Base-by-base conservation (phyloP, 1,139 yeast species). In the Geotrichum siamense region DNA sequence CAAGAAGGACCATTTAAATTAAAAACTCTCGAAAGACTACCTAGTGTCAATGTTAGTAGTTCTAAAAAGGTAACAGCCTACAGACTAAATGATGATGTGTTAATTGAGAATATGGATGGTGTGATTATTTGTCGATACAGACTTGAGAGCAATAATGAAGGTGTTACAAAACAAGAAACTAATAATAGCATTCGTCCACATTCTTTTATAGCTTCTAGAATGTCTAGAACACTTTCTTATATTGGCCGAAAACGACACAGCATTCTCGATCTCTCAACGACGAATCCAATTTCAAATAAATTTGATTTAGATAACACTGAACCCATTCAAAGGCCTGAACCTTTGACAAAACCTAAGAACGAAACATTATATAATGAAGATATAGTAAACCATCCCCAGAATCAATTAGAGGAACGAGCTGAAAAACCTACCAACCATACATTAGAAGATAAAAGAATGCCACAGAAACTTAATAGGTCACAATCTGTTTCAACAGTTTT, bases 31-130 rank as follows among this genome's bases (percentile, higher is more conserved):
- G 37, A 33, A 20, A 33, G 27, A 33, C 26, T 33, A 3, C 27
- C 37, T 10, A 33, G 37, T 22, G 17, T 22, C 5, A 19, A 20
- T 21, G 55, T 66, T 63, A 55, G 62, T 67, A 54, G 67, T 5
- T 27, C 31, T 10, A 26, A 33, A 16, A 33, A 33, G 16, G 37
- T 72, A 35, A 68, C 61, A 55, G 86, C 84, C 1, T 81, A 72
- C 55, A 76, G 75, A 56, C 65, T 77, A 39, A 93, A 81, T 57
- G 78, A 86, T 57, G 71, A 79, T 50, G 76, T 91, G 46, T 72
- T 87, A 48, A 81, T 91, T 51, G 98, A 91, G 62, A 84, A 87
- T 58, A 85, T 76, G 38, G 95, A 87, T 30, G 98, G 98, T 53
- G 97, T 91, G 54, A 78, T 91, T 47, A 70, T 91, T 37, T 76